These are phyloP conservation scores for Saccharomyces mikatae DNA, from an alignment of 805 yeast genomes.

Conservation along the genomic window DNA sequence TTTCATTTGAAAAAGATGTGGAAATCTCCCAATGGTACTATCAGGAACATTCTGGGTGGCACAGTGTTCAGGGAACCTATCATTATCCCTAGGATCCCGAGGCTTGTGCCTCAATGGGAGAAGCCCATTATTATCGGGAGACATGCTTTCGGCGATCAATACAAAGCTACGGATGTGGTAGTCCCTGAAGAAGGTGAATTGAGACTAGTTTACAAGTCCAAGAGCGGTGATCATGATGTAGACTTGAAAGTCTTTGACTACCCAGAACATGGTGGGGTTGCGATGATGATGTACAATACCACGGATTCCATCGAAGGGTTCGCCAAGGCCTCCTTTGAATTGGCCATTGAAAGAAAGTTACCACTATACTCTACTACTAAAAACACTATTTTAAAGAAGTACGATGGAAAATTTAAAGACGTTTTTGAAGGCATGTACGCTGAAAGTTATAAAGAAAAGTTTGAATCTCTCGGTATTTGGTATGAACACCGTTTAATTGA, in stretches of 20 bases:
- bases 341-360: slow-evolving; percentile 71
- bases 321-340: slow-evolving; percentile 86
- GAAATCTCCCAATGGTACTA: slow-evolving; percentile 95
- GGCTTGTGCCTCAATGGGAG: slow-evolving; percentile 87
- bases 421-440: slow-evolving; percentile 79
- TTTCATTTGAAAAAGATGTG: slow-evolving; percentile 91
- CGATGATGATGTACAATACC: slow-evolving; percentile 91
- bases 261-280: slow-evolving; percentile 62
- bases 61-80: slow-evolving; percentile 97
- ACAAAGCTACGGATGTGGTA: slow-evolving; percentile 82
- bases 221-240: slow-evolving; percentile 36
- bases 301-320: slow-evolving; percentile 84
- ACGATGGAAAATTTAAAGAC: slow-evolving; percentile 94
- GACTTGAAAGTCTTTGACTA: slow-evolving; percentile 38
- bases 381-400: slow-evolving; percentile 87
- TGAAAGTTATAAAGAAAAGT: slow-evolving; percentile 53
- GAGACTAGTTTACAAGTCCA: slow-evolving; percentile 68
- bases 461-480: slow-evolving; percentile 82
- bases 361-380: slow-evolving; percentile 85
- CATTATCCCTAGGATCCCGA: slow-evolving; percentile 79
- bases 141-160: slow-evolving; percentile 96
- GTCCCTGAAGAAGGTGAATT: slow-evolving; percentile 74
- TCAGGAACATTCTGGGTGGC: slow-evolving; percentile 91
- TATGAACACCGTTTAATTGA: slow-evolving; percentile 94
- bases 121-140: slow-evolving; percentile 94